Evolutionary conservation across 257 asterid genomes (phyloP).

Genomic region (Fraxinus anomala): DNA sequence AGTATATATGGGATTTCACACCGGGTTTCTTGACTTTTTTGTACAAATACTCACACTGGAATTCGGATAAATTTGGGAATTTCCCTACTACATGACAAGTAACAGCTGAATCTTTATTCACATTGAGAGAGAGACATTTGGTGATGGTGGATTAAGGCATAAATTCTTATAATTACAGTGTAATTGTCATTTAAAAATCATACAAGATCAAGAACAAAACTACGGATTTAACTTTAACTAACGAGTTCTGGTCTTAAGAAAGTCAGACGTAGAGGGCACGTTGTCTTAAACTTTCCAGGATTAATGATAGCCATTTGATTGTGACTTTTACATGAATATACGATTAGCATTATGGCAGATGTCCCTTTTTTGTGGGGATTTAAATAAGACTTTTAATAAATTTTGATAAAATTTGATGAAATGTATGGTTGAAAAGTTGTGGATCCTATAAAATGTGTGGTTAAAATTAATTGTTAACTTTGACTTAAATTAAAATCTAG

Average conservation of each 20-base stretch:
- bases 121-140: not conserved
- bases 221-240: not conserved
- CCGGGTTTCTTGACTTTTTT: constrained; percentile 23
- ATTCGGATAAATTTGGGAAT: not conserved
- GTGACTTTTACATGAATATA: not conserved
- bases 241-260: not conserved
- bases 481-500: no score
- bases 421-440: no score
- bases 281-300: not conserved
- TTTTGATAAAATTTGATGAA: no score
- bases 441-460: no score
- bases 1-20: not conserved
- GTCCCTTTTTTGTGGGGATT: no score
- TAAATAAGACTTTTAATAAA: no score
- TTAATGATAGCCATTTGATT: not conserved
- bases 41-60: not conserved
- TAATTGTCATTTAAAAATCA: not conserved
- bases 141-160: not conserved
- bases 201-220: not conserved
- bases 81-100: not conserved
- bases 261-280: not conserved
- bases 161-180: no score
- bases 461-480: no score
- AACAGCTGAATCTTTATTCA: not conserved
- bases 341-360: not conserved